Evolutionary conservation across 805 yeast species (phyloP).

Genomic region (Lachancea sp.): DNA sequence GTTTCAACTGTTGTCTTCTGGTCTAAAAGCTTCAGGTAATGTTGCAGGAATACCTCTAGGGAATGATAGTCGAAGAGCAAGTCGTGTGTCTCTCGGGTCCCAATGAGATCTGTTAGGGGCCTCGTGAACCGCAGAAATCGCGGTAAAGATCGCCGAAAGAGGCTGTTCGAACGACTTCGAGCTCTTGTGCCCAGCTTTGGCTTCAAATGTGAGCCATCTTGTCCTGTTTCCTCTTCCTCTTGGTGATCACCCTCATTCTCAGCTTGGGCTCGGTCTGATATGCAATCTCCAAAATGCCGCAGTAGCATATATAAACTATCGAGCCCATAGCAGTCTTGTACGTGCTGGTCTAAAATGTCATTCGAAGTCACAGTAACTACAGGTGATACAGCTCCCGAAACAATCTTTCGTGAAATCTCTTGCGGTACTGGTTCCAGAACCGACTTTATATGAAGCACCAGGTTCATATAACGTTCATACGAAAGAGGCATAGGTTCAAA

Average conservation of each 20-base stretch:
- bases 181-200: slow-evolving; percentile 6
- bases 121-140: slow-evolving; percentile 47
- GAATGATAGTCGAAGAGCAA: slow-evolving; percentile 34
- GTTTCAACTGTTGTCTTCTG: slow-evolving; percentile 25
- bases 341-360: slow-evolving; percentile 25
- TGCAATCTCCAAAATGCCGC: slow-evolving; percentile 32
- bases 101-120: slow-evolving; percentile 34
- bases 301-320: slow-evolving; percentile 30
- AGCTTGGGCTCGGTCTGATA: slow-evolving; percentile 31
- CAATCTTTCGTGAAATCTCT: slow-evolving; percentile 29
- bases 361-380: slow-evolving; percentile 30
- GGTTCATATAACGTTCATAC: slow-evolving; percentile 30
- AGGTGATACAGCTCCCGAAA: slow-evolving; percentile 32
- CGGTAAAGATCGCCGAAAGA: slow-evolving; percentile 31
- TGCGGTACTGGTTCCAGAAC: slow-evolving; percentile 26
- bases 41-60: slow-evolving; percentile 33
- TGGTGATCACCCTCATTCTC: background rate
- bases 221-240: background rate
- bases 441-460: slow-evolving; percentile 24
- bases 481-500: slow-evolving; percentile 13
- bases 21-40: slow-evolving; percentile 30
- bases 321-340: slow-evolving; percentile 20
- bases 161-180: slow-evolving; percentile 29
- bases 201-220: background rate
- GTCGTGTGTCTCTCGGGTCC: slow-evolving; percentile 19